Evolutionary conservation across 768 basidiomycete species (phyloP), one percentile per base, ranked within the genome.

Genomic region (Cystofilobasidium macerans): DNA sequence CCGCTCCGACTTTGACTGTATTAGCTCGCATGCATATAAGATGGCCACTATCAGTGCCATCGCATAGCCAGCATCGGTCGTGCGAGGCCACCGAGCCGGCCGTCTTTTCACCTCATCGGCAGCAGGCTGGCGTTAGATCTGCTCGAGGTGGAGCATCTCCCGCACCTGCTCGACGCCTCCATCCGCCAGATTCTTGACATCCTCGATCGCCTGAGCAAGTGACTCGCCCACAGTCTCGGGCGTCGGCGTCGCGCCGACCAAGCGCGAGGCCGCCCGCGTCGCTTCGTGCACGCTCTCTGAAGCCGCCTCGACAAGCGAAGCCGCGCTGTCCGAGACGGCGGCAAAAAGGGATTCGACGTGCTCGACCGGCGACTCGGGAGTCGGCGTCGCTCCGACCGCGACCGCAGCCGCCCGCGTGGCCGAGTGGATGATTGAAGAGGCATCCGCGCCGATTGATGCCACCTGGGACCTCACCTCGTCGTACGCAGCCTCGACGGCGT

Each of bases 191-290:
- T 30, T 54, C 51, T 54, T 54, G 51, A 54, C 51, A 20, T 54
- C 51, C 51, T 54, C 51, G 28, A 54, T 30, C 9, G 16, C 30
- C 30, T 65, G 45, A 26, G 36, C 28, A 16, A 58, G n/a, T 48
- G 47, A 68, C 61, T n/a, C 35, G 20, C 32, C 26, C 22, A 64
- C 69, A 45, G 40, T 57, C 62, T 62, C 62, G 2, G 62, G 62
- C 40, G 62, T 35, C 9, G 62, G 62, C 16, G 62, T 62, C 4
- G 62, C 62, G 20, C 62, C 62, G 22, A 62, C 48, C 4, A 36
- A 33, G 2, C 47, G 30, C 20, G 62, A 62, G 1, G 62, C 62
- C 14, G 62, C 45, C 28, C 62, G 43, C 18, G 62, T 62, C 5
- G 48, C 62, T 22, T 62, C 62, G 62, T 62, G 62, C 24, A 62